Evolutionary conservation across 1,139 yeast species (phyloP).

Genomic region (Suhomyces yuchorum): DNA sequence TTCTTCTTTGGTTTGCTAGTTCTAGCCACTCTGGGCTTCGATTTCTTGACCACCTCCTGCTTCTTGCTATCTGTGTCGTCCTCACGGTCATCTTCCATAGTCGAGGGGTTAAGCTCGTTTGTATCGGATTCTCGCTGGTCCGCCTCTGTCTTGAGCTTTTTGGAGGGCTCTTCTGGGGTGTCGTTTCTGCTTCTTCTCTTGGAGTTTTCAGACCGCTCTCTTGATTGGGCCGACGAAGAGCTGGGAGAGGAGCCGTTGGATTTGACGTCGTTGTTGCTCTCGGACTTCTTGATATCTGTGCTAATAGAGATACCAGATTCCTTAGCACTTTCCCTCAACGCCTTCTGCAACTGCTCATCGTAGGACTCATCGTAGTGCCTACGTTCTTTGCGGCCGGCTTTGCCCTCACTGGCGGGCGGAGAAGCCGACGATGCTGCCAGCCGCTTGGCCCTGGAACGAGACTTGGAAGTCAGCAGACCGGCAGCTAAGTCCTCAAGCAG

Average conservation of each 20-base stretch:
- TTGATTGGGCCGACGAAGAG: not conserved
- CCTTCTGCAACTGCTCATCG: conserved; percentile 68
- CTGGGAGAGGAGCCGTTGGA: conserved; percentile 2
- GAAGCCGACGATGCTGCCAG: conserved; percentile 15
- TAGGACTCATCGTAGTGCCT: conserved; percentile 54
- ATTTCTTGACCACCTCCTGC: conserved; percentile 10
- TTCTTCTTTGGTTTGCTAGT: conserved; percentile 13
- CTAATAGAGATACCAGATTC: conserved; percentile 29
- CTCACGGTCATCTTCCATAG: conserved; percentile 21
- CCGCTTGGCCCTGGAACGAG: conserved; percentile 19
- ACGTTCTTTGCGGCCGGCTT: conserved; percentile 32
- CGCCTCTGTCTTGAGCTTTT: conserved; percentile 12
- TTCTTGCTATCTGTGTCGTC: conserved; percentile 20
- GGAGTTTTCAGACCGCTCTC: conserved; percentile 11
- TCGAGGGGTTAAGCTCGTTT: conserved; percentile 20
- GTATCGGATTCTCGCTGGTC: conserved; percentile 21
- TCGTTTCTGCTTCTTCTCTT: conserved; percentile 7
- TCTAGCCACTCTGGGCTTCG: conserved; percentile 12
- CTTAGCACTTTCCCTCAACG: conserved; percentile 69
- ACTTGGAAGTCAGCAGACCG: conserved; percentile 19
- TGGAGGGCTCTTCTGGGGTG: conserved; percentile 8
- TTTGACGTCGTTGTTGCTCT: conserved; percentile 20
- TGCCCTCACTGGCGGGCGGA: conserved; percentile 27
- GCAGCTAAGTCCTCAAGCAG: conserved; percentile 26
- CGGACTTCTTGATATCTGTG: conserved; percentile 19